phyloP scores from a whole-genome alignment of 345 rosid genomes.

The Gossypium arboreum region DNA sequence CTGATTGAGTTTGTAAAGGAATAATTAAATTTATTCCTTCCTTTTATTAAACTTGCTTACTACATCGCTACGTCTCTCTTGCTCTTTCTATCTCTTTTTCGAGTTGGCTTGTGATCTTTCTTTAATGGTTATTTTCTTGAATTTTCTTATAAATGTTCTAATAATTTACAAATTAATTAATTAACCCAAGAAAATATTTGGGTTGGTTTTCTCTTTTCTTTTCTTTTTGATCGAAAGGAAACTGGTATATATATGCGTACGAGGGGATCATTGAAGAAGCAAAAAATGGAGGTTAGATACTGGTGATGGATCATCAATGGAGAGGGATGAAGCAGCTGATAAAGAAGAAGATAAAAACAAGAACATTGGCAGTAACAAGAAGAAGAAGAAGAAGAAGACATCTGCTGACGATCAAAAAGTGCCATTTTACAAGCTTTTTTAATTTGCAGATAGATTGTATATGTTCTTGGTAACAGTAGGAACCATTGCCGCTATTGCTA shows the following conservation, averaged over 20 bases:
- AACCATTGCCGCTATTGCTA: constrained; percentile 33
- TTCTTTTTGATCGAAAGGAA: not conserved
- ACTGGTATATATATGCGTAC: too few relatives aligned
- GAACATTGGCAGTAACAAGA: not conserved
- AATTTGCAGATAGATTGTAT: constrained; percentile 55
- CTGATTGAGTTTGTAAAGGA: not conserved
- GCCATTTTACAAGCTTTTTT: constrained; percentile 54
- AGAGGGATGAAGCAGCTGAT: not conserved
- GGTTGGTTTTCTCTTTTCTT: not conserved
- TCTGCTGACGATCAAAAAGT: constrained; percentile 31
- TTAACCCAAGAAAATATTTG: not conserved
- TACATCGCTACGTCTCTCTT: not conserved
- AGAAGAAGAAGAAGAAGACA: not conserved
- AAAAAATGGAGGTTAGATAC: not conserved
- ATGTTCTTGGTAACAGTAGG: constrained; percentile 46
- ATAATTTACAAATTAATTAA: too few relatives aligned
- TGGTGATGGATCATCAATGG: not conserved
- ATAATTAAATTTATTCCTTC: not conserved
- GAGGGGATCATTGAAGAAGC: not conserved
- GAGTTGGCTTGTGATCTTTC: too few relatives aligned
- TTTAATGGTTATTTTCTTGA: not conserved
- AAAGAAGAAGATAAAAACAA: not conserved
- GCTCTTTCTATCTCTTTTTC: not conserved
- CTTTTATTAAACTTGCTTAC: not conserved
- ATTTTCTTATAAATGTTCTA: too few relatives aligned